Conservation (phyloP, 2,329 filamentous ascomycete species). For the Beauveria medogensis region DNA sequence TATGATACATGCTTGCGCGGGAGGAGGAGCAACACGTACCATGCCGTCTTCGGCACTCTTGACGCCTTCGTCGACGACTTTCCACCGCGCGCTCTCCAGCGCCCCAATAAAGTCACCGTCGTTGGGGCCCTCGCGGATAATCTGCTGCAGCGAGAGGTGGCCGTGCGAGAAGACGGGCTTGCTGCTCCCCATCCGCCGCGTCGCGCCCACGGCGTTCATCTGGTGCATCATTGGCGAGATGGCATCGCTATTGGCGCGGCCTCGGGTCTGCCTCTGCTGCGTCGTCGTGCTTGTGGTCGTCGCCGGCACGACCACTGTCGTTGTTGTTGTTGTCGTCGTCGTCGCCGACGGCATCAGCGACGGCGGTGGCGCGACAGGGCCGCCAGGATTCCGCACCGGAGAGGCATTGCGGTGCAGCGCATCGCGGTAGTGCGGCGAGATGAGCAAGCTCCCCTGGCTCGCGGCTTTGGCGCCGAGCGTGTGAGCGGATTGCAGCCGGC, state of each 20-base stretch:
- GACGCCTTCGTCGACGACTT: slow-evolving; percentile 67
- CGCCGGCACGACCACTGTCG: slow-evolving; percentile 6
- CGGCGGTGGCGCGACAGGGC: neutral
- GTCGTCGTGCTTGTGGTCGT: slow-evolving; percentile 21
- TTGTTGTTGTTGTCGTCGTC: slow-evolving; percentile 14
- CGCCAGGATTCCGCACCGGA: slow-evolving; percentile 21
- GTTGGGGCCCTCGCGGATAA: slow-evolving; percentile 73
- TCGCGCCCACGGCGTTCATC: slow-evolving; percentile 27
- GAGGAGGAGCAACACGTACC: slow-evolving; percentile 38
- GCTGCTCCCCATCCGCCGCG: slow-evolving; percentile 32
- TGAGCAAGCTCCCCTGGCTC: slow-evolving; percentile 42
- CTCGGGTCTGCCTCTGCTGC: slow-evolving; percentile 28
- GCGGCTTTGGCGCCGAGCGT: slow-evolving; percentile 49
- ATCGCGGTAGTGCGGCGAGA: slow-evolving; percentile 54
- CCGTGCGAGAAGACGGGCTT: slow-evolving; percentile 42
- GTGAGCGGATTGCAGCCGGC: slow-evolving; percentile 71
- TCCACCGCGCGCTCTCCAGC: slow-evolving; percentile 62
- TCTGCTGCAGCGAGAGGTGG: slow-evolving; percentile 59
- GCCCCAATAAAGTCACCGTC: slow-evolving; percentile 59
- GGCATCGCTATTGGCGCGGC: slow-evolving; percentile 67
- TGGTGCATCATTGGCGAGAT: slow-evolving; percentile 32
- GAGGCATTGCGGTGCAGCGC: slow-evolving; percentile 28
- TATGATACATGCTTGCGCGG: neutral
- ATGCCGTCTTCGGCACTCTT: slow-evolving; percentile 74
- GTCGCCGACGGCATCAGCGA: slow-evolving; percentile 3